Evolutionary conservation across 2,329 filamentous ascomycete genomes (phyloP), one percentile per base, ranked within the genome.

Genomic region (Sclerotinia subarctica): DNA sequence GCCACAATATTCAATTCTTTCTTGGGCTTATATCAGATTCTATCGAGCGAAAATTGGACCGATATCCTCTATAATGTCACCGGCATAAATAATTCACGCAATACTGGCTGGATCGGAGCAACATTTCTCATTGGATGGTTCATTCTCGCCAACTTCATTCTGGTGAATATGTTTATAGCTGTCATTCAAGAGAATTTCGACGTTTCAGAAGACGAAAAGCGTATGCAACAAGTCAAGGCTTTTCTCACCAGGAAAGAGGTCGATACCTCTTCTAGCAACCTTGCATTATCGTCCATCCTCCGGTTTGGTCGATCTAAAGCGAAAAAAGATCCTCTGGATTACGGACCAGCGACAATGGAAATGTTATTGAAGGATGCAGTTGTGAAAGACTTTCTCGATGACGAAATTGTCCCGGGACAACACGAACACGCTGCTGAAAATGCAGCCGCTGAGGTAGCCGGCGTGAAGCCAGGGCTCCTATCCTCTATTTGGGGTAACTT

Each of bases 141-240:
- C 79, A 95, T 97, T 68, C 85, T 99, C 54, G 86, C 93, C 7
- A 97, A 96, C 78, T 94, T 98, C 77, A 96, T 99, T 80, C 86
- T 98, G 70, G 82, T 99, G 81, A 99, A 98, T 77, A 99, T 99
- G 95, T 99, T 99, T 83, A 98, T 99, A 91, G 95, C 95, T 83
- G 95, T 99, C 81, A 99, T 99, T 72, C 95, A 99, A 79, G 95
- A 99, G 77, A 99, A 97, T 76, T 99, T 99, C 77, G 95, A 99
- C 80, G 93, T 99, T 35, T 96, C 94, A 4, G 95, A 99, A 78
- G 96, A 99, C 77, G 94, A 98, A 78, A 99, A 99, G 80, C 93
- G 96, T 26, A 81, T 98, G 70, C 93, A 98, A 77, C 96, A 99
- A 80, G 94, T 99, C 70, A 94, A 94, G 76, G 92, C 94, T 1